Conservation (phyloP, 164 flowering plant species). For the Tetracentron sinense region DNA sequence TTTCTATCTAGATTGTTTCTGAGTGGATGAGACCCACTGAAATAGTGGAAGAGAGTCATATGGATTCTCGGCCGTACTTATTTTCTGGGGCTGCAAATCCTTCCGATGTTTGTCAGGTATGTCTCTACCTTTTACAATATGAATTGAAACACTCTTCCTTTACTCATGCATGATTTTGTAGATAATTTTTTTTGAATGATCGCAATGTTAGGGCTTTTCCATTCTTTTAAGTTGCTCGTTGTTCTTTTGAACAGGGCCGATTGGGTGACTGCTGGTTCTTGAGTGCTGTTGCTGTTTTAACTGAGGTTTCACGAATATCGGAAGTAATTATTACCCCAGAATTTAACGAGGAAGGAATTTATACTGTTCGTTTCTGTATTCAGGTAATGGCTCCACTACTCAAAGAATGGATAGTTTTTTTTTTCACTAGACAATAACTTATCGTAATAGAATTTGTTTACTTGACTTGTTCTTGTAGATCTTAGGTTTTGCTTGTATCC, state of each 20-base stretch:
- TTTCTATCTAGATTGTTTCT: constrained; percentile 72
- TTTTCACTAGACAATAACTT: too few species aligned
- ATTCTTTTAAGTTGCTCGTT: background rate
- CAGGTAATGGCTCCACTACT: constrained; percentile 47
- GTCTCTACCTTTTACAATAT: constrained; percentile 11
- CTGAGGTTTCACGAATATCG: constrained; percentile 90
- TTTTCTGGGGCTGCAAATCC: constrained; percentile 83
- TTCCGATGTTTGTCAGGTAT: constrained; percentile 99
- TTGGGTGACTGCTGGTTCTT: constrained; percentile 99
- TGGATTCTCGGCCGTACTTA: constrained; percentile 69
- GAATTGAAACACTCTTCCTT: background rate
- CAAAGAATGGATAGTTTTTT: background rate
- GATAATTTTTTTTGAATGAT: background rate
- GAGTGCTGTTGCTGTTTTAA: constrained; percentile 98
- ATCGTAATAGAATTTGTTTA: too few species aligned
- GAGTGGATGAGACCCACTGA: constrained; percentile 89
- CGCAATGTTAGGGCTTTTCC: background rate
- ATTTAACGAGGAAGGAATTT: constrained; percentile 93
- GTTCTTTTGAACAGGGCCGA: constrained; percentile 65
- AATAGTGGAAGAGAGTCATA: constrained; percentile 51
- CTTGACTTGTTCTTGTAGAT: too few species aligned
- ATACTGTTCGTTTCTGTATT: constrained; percentile 97
- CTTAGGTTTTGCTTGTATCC: too few species aligned
- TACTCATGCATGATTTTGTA: background rate
- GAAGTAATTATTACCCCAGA: constrained; percentile 97